Conservation (phyloP, 2,329 filamentous ascomycete species). For the Orbilia blumenaviensis region DNA sequence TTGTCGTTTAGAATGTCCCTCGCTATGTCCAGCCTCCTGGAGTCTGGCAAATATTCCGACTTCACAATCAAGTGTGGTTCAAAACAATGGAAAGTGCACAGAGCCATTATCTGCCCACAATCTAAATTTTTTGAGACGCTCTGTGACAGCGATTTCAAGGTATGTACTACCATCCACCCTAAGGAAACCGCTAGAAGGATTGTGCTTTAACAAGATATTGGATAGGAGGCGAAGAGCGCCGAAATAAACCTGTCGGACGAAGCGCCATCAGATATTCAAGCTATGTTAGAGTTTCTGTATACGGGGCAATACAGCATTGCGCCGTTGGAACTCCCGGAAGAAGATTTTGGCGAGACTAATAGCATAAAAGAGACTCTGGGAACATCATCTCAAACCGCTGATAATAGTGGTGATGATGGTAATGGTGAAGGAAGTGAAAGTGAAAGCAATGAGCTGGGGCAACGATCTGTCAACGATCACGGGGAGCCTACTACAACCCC, state of each 20-base stretch:
- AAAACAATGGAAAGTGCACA: conserved; percentile 34
- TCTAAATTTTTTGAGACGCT: conserved; percentile 21
- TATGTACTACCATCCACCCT: background rate
- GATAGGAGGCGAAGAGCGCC: background rate
- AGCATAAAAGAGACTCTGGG: no score
- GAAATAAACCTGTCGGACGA: conserved; percentile 17
- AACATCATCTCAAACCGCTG: no score
- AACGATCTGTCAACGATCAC: no score
- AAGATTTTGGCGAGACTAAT: no score
- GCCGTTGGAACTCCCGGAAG: no score
- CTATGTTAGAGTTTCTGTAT: conserved; percentile 30
- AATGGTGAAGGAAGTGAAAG: background rate
- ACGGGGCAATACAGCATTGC: background rate
- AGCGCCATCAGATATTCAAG: background rate
- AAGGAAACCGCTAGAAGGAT: no score
- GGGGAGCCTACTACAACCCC: background rate
- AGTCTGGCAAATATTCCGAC: conserved; percentile 37
- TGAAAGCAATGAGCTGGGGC: background rate
- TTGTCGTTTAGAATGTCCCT: no score
- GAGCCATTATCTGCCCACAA: conserved; percentile 32
- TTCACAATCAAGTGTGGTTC: conserved; percentile 33
- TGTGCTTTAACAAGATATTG: background rate
- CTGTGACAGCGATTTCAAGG: conserved; percentile 34
- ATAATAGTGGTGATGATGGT: no score
- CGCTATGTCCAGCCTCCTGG: no score